phyloP scores from a whole-genome alignment of 805 yeast genomes.

The Candida caryicola region DNA sequence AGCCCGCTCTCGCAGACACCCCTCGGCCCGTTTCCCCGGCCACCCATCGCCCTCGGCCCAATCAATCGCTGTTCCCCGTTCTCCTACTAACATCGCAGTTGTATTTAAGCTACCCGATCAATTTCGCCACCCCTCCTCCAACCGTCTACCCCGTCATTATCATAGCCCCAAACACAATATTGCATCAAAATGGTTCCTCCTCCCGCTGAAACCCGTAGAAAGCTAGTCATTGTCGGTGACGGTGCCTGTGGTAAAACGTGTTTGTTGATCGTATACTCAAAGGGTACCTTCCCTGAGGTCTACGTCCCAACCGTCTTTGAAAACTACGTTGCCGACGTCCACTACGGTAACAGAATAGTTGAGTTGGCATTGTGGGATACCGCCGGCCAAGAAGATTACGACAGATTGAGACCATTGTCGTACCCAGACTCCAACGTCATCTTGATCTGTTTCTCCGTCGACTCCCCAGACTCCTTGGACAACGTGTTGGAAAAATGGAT shows the following conservation, averaged over 20 bases:
- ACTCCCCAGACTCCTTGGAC: slow-evolving; percentile 29
- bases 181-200: slow-evolving; percentile 38
- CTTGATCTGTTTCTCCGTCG: slow-evolving; percentile 37
- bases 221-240: slow-evolving; percentile 31
- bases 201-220: slow-evolving; percentile 41
- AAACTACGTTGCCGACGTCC: slow-evolving; percentile 94
- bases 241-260: slow-evolving; percentile 34
- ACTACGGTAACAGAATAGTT: slow-evolving; percentile 59
- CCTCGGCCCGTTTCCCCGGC: no score
- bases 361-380: slow-evolving; percentile 43
- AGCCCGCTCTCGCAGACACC: no score
- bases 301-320: slow-evolving; percentile 66
- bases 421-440: slow-evolving; percentile 39
- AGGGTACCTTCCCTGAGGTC: slow-evolving; percentile 31
- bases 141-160: no score
- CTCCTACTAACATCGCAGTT: background rate
- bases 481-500: slow-evolving; percentile 40
- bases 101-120: background rate
- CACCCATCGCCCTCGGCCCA: no score
- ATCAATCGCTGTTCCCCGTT: no score
- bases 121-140: no score
- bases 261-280: slow-evolving; percentile 30
- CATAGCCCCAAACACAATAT: no score
- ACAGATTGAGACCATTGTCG: slow-evolving; percentile 41
- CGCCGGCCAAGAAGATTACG: slow-evolving; percentile 93